Conservation (phyloP, 2,329 filamentous ascomycete species). For the Trichoderma sp. region DNA sequence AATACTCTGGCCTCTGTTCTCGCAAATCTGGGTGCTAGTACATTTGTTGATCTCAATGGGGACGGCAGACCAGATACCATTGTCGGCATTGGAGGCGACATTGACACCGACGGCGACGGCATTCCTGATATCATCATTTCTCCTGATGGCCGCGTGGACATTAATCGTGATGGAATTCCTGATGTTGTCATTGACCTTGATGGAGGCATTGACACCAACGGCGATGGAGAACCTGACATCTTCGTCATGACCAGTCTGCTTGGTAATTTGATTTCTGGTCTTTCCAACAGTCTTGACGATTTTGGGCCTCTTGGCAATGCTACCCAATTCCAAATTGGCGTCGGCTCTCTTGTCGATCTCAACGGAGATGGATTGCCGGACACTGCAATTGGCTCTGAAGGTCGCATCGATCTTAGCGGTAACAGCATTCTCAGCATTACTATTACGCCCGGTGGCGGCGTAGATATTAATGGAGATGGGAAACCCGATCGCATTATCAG, state of each 20-base stretch:
- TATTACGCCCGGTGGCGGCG: background rate
- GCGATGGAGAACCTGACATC: background rate
- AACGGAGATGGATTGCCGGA: slow-evolving; percentile 6
- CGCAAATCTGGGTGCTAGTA: background rate
- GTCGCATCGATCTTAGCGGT: background rate
- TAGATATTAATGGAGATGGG: background rate
- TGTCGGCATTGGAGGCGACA: background rate
- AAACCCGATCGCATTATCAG: background rate
- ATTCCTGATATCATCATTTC: slow-evolving; percentile 1
- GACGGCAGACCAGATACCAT: slow-evolving; percentile 10
- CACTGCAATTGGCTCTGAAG: background rate
- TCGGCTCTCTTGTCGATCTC: background rate
- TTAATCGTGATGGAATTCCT: background rate
- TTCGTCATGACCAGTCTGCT: background rate
- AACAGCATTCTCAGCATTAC: background rate
- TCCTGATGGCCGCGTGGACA: background rate
- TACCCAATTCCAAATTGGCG: background rate
- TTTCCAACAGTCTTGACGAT: background rate
- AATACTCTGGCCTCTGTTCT: background rate
- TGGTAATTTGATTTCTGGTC: background rate
- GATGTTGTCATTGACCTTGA: background rate
- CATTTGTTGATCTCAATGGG: slow-evolving; percentile 3
- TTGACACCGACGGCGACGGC: background rate
- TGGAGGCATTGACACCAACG: background rate
- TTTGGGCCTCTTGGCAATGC: background rate